Percentiles rank a stretch among this genome's conserved stretches.
Evolutionary conservation across 805 yeast species (phyloP).

Genomic region (Kluyveromyces siamensis): DNA sequence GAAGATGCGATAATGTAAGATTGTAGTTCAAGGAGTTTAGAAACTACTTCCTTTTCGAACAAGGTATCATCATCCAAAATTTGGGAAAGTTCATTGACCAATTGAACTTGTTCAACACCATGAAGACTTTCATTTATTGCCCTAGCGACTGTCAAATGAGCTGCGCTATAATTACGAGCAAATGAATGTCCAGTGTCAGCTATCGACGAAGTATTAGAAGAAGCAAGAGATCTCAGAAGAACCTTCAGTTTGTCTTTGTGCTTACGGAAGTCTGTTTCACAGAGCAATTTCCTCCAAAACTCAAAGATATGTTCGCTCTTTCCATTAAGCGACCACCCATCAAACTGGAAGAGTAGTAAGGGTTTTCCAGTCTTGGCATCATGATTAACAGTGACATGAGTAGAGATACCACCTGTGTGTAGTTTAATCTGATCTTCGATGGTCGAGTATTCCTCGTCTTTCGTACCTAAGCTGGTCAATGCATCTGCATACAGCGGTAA

Average conservation of each 20-base stretch:
- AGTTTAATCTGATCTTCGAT: constrained; percentile 79
- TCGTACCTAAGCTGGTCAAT: constrained; percentile 82
- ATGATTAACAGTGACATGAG: constrained; percentile 48
- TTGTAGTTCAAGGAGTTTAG: constrained; percentile 48
- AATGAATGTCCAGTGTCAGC: constrained; percentile 85
- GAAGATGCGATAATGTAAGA: constrained; percentile 34
- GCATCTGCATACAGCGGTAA: constrained; percentile 73
- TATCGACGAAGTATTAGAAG: constrained; percentile 68
- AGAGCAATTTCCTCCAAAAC: constrained; percentile 60
- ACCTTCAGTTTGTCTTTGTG: constrained; percentile 62
- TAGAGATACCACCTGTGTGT: constrained; percentile 74
- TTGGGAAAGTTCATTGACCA: constrained; percentile 50
- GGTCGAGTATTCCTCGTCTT: constrained; percentile 56
- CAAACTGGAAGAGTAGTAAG: constrained; percentile 44
- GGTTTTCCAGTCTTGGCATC: constrained; percentile 45
- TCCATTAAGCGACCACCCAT: constrained; percentile 62
- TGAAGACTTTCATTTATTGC: constrained; percentile 52
- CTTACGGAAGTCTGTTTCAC: constrained; percentile 53
- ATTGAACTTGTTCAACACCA: constrained; percentile 73
- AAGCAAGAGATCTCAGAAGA: constrained; percentile 62
- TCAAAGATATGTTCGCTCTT: constrained; percentile 54
- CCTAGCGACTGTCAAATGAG: constrained; percentile 52
- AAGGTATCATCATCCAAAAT: constrained; percentile 40
- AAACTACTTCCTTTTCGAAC: constrained; percentile 51
- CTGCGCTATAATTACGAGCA: constrained; percentile 60